A percentile compares a stretch with the other conserved stretches of the same genome.
phyloP scores from a whole-genome alignment of 306 rosid genomes.

The Citrullus amarus region DNA sequence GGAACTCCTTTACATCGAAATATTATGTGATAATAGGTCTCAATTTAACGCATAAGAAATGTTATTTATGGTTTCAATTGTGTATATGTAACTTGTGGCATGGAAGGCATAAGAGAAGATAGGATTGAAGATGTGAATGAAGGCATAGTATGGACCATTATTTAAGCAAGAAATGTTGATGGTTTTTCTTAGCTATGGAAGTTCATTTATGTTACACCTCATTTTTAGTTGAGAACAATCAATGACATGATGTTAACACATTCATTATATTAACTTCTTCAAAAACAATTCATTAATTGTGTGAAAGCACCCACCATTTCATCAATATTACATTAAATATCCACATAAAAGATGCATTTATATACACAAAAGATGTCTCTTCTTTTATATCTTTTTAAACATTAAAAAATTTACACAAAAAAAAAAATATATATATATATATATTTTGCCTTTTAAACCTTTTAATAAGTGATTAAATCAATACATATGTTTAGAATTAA shows the following conservation, averaged over 20 bases:
- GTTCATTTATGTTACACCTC: conserved; percentile 15
- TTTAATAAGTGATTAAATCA: no score
- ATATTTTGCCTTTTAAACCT: no score
- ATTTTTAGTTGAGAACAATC: conserved; percentile 9
- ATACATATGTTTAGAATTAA: no score
- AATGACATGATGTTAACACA: conserved; percentile 3
- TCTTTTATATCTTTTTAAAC: not conserved
- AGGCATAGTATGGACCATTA: conserved; percentile 9
- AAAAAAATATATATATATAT: no score
- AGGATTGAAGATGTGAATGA: not conserved
- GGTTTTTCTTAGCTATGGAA: not conserved
- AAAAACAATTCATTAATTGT: conserved; percentile 6
- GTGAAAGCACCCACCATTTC: conserved; percentile 1
- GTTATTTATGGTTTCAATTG: no score
- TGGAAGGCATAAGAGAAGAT: not conserved
- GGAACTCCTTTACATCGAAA: not conserved
- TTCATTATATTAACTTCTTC: conserved; percentile 3
- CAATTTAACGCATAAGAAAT: no score
- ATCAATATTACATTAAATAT: not conserved
- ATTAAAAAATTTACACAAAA: no score
- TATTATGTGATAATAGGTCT: no score
- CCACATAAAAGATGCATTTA: not conserved
- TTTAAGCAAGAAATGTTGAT: not conserved
- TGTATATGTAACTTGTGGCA: not conserved
- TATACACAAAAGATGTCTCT: not conserved